Evolutionary conservation across 371 early-diverging fungal species (phyloP), one percentile per base, ranked within the genome.

Genomic region (Lichtheimia corymbifera): DNA sequence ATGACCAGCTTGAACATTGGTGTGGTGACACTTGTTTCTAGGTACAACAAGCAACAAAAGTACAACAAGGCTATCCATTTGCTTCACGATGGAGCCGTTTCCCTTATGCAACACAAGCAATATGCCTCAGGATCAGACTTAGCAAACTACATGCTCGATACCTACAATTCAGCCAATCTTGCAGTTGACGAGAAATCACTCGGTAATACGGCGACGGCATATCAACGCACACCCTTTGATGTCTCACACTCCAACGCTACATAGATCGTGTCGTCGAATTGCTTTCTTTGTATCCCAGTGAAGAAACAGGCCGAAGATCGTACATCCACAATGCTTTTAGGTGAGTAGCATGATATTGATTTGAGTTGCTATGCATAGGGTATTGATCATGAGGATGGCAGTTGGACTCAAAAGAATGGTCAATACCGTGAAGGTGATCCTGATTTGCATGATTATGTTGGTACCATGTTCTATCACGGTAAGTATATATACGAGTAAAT

Each of bases 41-140:
- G 94, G 67, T 90, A 88, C 59, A 79, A 94, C 40, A 95, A 95
- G 72, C 92, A 93, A 59, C 84, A 90, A 52, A 92, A 92, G 66
- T 82, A 84, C 64, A 72, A 68, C 52, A 88, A 90, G 47, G 93
- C 95, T 2, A 84, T 93, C 53, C 84, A 87, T 13, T 82, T 97
- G 9, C 74, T 95, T 35, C 81, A 83, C 71, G 81, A 93, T 68
- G 94, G 93, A 14, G 88, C 93, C 2, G 66, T 85, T 42, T 83
- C 87, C 24, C 82, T 97, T 56, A 77, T 93, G 63, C 80, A 88
- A 62, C 87, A 90, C 72, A 78, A 88, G 63, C 96, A 97, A 70
- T 75, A 74, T 58, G 94, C 93, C 49, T 90, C 90, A 50, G 97
- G 93, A 11, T 79, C 89, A 11, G 97, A 97, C 77, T 79, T 97